Conservation (phyloP, 75 land plant genomes). For the Sequoia sempervirens region DNA sequence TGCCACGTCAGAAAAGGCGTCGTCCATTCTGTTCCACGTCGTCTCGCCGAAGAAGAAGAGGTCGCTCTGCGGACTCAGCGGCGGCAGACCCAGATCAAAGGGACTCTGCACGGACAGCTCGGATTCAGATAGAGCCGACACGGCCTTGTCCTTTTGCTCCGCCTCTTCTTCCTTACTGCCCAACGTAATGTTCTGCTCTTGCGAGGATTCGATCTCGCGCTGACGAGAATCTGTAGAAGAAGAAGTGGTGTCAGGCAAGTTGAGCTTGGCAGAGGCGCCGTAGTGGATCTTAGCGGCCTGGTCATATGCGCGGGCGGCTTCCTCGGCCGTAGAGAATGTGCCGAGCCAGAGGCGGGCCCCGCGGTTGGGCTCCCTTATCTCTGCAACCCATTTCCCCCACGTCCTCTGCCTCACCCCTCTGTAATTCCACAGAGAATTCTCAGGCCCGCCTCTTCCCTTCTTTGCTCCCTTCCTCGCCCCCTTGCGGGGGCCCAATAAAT, state of each 20-base stretch:
- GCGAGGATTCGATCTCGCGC: not conserved
- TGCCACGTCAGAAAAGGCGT: not conserved
- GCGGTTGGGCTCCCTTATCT: slow-evolving; percentile 7
- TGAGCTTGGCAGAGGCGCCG: not conserved
- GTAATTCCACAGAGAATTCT: slow-evolving; percentile 7
- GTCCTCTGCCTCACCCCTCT: slow-evolving; percentile 11
- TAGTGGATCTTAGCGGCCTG: slow-evolving; percentile 5
- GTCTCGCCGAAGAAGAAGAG: not conserved
- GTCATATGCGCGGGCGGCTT: slow-evolving; percentile 11
- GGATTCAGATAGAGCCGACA: no score
- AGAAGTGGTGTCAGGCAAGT: not conserved
- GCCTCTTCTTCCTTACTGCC: not conserved
- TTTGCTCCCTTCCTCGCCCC: not conserved
- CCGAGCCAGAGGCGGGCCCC: slow-evolving; percentile 12
- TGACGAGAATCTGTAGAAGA: not conserved
- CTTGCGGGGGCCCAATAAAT: not conserved
- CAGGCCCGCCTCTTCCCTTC: not conserved
- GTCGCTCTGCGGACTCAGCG: not conserved
- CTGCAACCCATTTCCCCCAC: slow-evolving; percentile 19
- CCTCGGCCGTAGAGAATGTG: slow-evolving; percentile 11
- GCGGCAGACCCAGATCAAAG: not conserved
- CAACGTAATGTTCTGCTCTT: not conserved
- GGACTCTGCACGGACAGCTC: not conserved
- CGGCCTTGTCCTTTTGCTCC: not conserved
- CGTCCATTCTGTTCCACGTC: not conserved